Base-by-base conservation (phyloP, 495 filamentous ascomycete genomes). In the Daldinia childiae region DNA sequence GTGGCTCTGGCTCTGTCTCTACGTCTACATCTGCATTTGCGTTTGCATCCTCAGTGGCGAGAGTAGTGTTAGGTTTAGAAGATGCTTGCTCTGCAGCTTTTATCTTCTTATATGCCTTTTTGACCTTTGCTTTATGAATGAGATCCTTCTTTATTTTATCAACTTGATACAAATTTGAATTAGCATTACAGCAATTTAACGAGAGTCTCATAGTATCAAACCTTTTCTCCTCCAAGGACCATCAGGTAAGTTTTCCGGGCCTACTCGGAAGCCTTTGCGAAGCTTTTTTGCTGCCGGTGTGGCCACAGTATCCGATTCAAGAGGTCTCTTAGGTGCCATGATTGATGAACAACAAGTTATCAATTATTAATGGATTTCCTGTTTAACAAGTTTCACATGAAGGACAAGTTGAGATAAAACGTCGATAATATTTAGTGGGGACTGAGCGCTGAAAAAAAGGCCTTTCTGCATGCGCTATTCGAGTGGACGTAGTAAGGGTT, bases 91-190 rank as follows among this genome's bases (percentile, higher is more conserved):
- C 87, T 62, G 85, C 83, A 45, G 88, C 88, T 77, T 94, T 93
- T 63, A 97, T 81, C 79, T 97, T 99, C 72, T 90, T 91, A 78
- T 97, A 98, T 48, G 92, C 85, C 80, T 97, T 97, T 80, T 94
- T 97, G 54, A 97, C 85, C 80, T 97, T 97, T 72, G 95, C 94
- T 79, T 94, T 96, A 77, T 92, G 87, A 78, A 99, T 97, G 55
- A 99, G 83, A 69, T 92, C 87, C 62, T 90, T 85, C 79, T 98
- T 98, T 74, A 98, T 95, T 80, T 96, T 97, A 82, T 93, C 88
- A 54, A 91, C 95, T 98, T 71, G 6, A n/a, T 11, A 30, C 1
- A 30, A 5, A 29, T 39, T 66, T 57, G 26, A 36, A 60, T 75
- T 66, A 74, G 75, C 58, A 8, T 30, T 21, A 24, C 6, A 9